phyloP scores from a whole-genome alignment of 257 asterid genomes.

The Henckelia pumila region DNA sequence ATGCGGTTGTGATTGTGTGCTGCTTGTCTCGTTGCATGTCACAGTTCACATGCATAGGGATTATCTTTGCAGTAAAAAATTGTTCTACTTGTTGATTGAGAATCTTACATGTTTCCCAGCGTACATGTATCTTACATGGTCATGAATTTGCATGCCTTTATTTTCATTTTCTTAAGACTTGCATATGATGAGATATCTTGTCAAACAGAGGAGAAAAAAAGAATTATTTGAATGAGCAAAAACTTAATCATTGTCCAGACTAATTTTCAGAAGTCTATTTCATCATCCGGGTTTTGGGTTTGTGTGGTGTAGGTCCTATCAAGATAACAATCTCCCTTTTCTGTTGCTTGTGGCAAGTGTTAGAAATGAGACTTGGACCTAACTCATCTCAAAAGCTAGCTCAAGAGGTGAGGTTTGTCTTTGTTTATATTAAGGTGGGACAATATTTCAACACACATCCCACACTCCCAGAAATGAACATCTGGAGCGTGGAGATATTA shows the following conservation, averaged over 20 bases:
- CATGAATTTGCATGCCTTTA: neutral
- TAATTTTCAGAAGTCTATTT: neutral
- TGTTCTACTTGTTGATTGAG: neutral
- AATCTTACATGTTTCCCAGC: neutral
- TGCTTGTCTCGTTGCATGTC: neutral
- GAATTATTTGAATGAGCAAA: neutral
- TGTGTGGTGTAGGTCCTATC: neutral
- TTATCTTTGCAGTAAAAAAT: neutral
- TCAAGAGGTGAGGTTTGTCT: too few relatives aligned
- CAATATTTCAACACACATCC: too few relatives aligned
- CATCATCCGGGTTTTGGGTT: neutral
- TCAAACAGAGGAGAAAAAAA: neutral
- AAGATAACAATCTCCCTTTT: neutral
- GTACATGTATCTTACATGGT: neutral
- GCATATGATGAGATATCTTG: neutral
- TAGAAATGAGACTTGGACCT: too few relatives aligned
- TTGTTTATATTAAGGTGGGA: too few relatives aligned
- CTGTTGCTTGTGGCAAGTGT: neutral
- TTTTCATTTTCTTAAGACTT: neutral
- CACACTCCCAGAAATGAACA: too few relatives aligned
- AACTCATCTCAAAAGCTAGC: too few relatives aligned
- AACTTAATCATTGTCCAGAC: neutral
- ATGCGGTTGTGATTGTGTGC: slow-evolving; percentile 7
- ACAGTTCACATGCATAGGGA: neutral
- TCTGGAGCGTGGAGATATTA: too few relatives aligned